Conservation (phyloP, 2,329 filamentous ascomycete species). For the Sporothrix luriei region DNA sequence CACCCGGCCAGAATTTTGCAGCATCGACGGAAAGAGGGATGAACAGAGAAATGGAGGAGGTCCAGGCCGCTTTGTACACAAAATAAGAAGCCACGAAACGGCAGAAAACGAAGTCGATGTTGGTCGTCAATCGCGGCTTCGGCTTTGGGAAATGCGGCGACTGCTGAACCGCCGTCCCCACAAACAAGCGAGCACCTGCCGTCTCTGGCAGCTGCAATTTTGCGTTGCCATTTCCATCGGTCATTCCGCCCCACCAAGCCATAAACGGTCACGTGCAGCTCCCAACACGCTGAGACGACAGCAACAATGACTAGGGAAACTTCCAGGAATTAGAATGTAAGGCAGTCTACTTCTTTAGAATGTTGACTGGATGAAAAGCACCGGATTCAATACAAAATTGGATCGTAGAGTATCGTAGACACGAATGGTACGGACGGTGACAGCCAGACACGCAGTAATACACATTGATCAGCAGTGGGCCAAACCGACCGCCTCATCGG, state of each 20-base stretch:
- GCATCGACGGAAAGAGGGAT: conserved; percentile 22
- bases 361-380: background rate
- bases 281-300: no score
- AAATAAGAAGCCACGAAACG: conserved; percentile 3
- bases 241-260: background rate
- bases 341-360: background rate
- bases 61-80: background rate
- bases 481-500: background rate
- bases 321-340: no score
- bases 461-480: background rate
- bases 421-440: background rate
- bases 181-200: conserved; percentile 18
- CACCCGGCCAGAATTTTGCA: conserved; percentile 24
- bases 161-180: background rate
- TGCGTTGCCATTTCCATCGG: background rate
- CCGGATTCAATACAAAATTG: background rate
- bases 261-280: background rate
- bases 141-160: conserved; percentile 6
- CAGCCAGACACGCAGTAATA: background rate
- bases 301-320: no score
- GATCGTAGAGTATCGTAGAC: background rate
- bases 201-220: conserved; percentile 10
- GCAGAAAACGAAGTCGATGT: background rate
- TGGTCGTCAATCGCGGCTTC: background rate
- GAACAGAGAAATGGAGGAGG: background rate